Base-by-base conservation (phyloP, 2,329 filamentous ascomycete genomes). In the Aspergillus niger region DNA sequence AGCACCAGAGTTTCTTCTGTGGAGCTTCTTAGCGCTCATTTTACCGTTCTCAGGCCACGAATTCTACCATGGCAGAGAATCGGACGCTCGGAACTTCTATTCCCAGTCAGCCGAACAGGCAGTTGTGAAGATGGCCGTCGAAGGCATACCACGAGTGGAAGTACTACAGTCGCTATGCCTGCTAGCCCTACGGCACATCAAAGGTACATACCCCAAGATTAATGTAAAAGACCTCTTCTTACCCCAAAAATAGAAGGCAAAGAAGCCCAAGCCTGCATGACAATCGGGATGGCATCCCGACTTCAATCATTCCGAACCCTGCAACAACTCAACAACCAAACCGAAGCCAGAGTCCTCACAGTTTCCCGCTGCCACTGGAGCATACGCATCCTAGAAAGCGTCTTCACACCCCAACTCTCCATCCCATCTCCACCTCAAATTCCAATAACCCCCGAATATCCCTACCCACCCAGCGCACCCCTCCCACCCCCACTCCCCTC, bases 201-300 rank as follows among this genome's bases (percentile, higher is more conserved):
- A 30, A 50, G 47, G 47, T 50, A 50, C 5, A 3, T 17, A 30
- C 3, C 5, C 11, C 2, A 8, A 6, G 2, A 8, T 8, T 10
- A 1, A 26, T 22, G 4, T 22, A 24, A n/a, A 24, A 30, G 11
- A 49, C 11, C 24, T 28, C 6, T 28, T 11, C 28, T 30, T 2
- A 17, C 8, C 8, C 3, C 47, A 3, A 11, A 17, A 30, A 30
- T 11, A 50, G 47, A 50, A 17, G 11, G 41, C 17, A 50, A 38
- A 17, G 48, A 47, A 48, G 39, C 60, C n/a, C 51, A 55, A 15
- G 44, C 54, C 8, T 54, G 57, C 48, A 60, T 62, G 60, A 54
- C 30, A 3, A 57, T 60, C 17, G 54, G 60, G 13, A 57, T 56
- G 15, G 57, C 57, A 22, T 53, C 57, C 17, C 48, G 59, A 15